These are phyloP conservation scores for Marchantia polymorpha DNA, from an alignment of 225 moss, liverwort and hornwort genomes.

Conservation along the genomic window DNA sequence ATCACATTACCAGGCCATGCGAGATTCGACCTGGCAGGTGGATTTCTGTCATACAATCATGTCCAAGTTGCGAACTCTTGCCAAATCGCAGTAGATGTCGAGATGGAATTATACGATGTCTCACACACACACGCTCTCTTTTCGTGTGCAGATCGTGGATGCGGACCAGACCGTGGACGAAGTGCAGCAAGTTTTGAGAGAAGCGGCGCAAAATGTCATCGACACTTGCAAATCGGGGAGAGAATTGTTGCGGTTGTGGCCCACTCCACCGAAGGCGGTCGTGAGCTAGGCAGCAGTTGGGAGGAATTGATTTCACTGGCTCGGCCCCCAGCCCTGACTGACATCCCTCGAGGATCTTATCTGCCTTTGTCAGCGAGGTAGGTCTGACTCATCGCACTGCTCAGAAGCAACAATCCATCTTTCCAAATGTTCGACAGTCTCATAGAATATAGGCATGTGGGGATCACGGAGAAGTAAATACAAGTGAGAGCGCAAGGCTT, in stretches of 20 bases:
- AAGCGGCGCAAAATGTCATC: conserved; percentile 54
- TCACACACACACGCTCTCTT: background rate
- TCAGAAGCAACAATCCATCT: too few species aligned
- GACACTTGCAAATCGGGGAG: conserved; percentile 65
- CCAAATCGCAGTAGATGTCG: too few species aligned
- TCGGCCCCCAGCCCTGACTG: background rate
- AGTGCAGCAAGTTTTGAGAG: conserved; percentile 61
- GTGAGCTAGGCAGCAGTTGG: background rate
- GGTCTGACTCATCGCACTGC: background rate
- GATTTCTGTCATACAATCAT: background rate
- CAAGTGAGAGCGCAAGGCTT: too few species aligned
- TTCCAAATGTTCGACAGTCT: too few species aligned
- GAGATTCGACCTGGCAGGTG: conserved; percentile 82
- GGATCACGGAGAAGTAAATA: too few species aligned
- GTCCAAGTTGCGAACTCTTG: too few species aligned
- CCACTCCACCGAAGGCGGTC: conserved; percentile 12
- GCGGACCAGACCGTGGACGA: conserved; percentile 64
- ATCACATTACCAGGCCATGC: conserved; percentile 55
- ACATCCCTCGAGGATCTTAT: too few species aligned
- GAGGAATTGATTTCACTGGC: background rate
- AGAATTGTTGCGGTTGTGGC: conserved; percentile 68
- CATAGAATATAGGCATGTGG: too few species aligned
- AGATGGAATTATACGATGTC: background rate
- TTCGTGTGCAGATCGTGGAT: conserved; percentile 61
- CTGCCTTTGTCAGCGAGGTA: background rate